phyloP scores from a whole-genome alignment of 345 rosid species.

The Sonneratia caseolaris region DNA sequence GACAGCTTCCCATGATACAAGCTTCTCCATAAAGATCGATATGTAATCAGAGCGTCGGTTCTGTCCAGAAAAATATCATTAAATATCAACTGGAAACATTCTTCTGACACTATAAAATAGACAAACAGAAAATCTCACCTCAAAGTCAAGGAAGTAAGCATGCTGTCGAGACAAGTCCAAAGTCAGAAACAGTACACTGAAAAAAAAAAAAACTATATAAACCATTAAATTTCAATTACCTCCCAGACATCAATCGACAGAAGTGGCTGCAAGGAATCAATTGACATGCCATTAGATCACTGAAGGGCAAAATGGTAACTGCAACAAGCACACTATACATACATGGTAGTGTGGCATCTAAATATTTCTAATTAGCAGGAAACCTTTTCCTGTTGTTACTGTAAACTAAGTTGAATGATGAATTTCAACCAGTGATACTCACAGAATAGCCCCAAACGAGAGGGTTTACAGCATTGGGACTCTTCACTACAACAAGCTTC shows the following conservation, averaged over 20 bases:
- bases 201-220: background rate
- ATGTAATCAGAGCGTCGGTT: slow-evolving; percentile 60
- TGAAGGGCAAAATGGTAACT: background rate
- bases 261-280: slow-evolving; percentile 61
- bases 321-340: background rate
- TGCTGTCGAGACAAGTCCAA: slow-evolving; percentile 42
- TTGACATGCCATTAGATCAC: slow-evolving; percentile 13
- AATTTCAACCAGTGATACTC: slow-evolving; percentile 20
- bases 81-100: background rate
- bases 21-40: slow-evolving; percentile 59
- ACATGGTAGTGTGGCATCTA: background rate
- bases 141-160: slow-evolving; percentile 86
- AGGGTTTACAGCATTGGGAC: slow-evolving; percentile 91
- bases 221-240: slow-evolving; percentile 30
- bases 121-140: slow-evolving; percentile 32
- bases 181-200: background rate
- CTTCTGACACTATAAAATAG: slow-evolving; percentile 2
- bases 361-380: background rate
- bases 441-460: slow-evolving; percentile 87
- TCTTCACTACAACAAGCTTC: slow-evolving; percentile 70
- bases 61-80: slow-evolving; percentile 21
- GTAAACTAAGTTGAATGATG: background rate
- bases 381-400: background rate
- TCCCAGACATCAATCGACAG: slow-evolving; percentile 95
- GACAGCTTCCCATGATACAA: slow-evolving; percentile 90